phyloP scores from a whole-genome alignment of 2,329 filamentous ascomycete genomes.

The Parascedosporium putredinis region DNA sequence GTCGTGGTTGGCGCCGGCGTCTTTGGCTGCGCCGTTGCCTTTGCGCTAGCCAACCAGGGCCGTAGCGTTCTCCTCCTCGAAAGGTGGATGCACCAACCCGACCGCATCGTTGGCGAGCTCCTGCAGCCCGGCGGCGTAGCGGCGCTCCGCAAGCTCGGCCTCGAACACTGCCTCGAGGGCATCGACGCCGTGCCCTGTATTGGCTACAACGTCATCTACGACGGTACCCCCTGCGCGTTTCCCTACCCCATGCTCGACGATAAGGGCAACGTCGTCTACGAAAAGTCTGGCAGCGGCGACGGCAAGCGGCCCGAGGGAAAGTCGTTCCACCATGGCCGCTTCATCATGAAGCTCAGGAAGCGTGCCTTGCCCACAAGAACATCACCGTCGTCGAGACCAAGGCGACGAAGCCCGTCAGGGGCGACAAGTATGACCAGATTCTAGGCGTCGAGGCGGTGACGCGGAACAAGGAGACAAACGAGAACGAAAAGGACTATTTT shows the following conservation, averaged over 20 bases:
- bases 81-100: constrained; percentile 78
- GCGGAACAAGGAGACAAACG: constrained; percentile 41
- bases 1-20: constrained; percentile 88
- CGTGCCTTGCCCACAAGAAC: constrained; percentile 65
- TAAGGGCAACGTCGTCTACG: constrained; percentile 26
- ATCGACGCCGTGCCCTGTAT: constrained; percentile 78
- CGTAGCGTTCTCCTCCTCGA: constrained; percentile 86
- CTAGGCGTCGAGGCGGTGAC: constrained; percentile 74
- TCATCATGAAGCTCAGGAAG: constrained; percentile 74
- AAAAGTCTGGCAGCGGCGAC: constrained; percentile 16
- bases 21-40: constrained; percentile 77
- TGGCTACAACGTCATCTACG: constrained; percentile 82
- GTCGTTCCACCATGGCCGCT: constrained; percentile 88
- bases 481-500: constrained; percentile 65
- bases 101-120: constrained; percentile 92
- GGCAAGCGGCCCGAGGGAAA: constrained; percentile 51
- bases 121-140: constrained; percentile 84
- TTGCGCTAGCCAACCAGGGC: constrained; percentile 76
- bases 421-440: constrained; percentile 58
- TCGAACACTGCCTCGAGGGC: constrained; percentile 71
- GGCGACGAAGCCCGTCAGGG: constrained; percentile 63
- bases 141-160: constrained; percentile 69
- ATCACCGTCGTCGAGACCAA: constrained; percentile 89
- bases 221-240: constrained; percentile 62
- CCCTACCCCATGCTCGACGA: constrained; percentile 62